Conservation (phyloP, 768 basidiomycete genomes). For the Tylopilus plumbeoviolaceoides region DNA sequence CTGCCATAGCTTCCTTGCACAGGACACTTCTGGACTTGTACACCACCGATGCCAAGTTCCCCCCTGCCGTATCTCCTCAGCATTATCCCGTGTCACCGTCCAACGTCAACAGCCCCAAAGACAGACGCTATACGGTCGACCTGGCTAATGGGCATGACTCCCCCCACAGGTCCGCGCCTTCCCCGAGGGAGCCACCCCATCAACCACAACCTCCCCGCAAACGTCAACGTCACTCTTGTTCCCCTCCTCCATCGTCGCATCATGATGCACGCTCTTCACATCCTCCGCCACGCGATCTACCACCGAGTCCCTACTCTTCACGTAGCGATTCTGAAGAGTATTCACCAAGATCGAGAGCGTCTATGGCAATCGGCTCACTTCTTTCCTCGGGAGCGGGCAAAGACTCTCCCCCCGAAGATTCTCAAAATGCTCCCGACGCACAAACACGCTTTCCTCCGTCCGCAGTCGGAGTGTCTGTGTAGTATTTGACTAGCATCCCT, state of each 20-base stretch:
- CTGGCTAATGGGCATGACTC: slow-evolving; percentile 16
- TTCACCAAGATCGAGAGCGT: slow-evolving; percentile 66
- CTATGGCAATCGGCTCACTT: slow-evolving; percentile 79
- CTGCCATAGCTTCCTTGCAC: slow-evolving; percentile 66
- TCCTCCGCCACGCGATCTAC: slow-evolving; percentile 46
- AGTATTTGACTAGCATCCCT: slow-evolving; percentile 1
- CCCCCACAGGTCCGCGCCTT: slow-evolving; percentile 5
- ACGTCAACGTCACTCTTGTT: slow-evolving; percentile 60
- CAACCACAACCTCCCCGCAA: slow-evolving; percentile 48
- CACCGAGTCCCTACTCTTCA: slow-evolving; percentile 72
- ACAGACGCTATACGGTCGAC: slow-evolving; percentile 17
- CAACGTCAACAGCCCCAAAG: slow-evolving; percentile 24
- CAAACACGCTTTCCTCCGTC: slow-evolving; percentile 17
- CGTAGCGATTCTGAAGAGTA: slow-evolving; percentile 65
- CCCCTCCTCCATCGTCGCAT: slow-evolving; percentile 46
- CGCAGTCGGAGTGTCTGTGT: slow-evolving; percentile 22
- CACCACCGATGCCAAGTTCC: slow-evolving; percentile 27
- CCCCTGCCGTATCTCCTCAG: slow-evolving; percentile 22
- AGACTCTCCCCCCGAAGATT: slow-evolving; percentile 27
- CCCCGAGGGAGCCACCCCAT: slow-evolving; percentile 28
- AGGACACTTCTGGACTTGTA: slow-evolving; percentile 65
- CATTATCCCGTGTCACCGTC: slow-evolving; percentile 39
- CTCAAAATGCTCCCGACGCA: slow-evolving; percentile 18
- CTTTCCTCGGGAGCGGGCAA: slow-evolving; percentile 44
- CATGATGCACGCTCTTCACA: slow-evolving; percentile 28